Evolutionary conservation across 352 stramenopile genomes (phyloP).

Genomic region (Globisporangium nagaii): DNA sequence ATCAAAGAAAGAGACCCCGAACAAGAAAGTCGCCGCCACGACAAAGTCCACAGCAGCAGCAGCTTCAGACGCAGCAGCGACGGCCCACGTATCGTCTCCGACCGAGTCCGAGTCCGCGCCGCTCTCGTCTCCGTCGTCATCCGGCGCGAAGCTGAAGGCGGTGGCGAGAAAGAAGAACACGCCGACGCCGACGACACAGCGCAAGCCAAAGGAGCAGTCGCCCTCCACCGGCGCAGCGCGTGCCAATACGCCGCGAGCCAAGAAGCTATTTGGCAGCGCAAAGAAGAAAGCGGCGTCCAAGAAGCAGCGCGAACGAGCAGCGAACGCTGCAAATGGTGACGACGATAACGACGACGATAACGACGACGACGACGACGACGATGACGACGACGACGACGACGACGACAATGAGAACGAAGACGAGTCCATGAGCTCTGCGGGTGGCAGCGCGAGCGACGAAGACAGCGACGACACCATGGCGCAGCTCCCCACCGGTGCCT

Average conservation of each 20-base stretch:
- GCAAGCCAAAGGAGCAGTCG: conserved; percentile 5
- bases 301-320: not conserved
- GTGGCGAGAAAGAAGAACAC: not conserved
- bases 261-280: conserved; percentile 9
- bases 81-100: not conserved
- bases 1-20: not conserved
- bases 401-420: conserved; percentile 24
- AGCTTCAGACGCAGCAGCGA: not conserved
- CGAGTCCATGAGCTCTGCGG: conserved; percentile 30
- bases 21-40: not conserved
- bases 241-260: not conserved
- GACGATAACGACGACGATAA: conserved; percentile 16
- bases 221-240: not conserved
- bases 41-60: not conserved
- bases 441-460: conserved; percentile 41
- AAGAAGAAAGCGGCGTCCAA: conserved; percentile 8
- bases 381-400: conserved; percentile 19
- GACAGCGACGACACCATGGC: conserved; percentile 62
- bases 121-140: not conserved
- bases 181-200: not conserved
- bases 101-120: not conserved
- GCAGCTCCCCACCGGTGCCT: conserved; percentile 51
- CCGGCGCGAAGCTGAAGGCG: not conserved
- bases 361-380: conserved; percentile 25
- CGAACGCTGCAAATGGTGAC: conserved; percentile 1